Evolutionary conservation across 257 asterid genomes (phyloP).

Genomic region (Nicotiana attenuata): DNA sequence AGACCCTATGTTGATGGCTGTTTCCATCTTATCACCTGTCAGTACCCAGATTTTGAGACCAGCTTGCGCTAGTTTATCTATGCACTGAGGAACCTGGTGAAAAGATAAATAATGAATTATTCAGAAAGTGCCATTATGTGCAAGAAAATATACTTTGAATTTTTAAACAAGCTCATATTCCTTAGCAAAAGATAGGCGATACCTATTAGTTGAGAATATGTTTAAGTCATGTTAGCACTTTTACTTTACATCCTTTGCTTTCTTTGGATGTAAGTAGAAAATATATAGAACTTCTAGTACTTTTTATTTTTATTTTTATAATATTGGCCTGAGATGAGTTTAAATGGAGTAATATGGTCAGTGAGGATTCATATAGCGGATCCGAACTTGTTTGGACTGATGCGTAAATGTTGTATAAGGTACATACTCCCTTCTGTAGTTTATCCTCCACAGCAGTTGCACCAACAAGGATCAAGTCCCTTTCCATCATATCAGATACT

Average conservation of each 20-base stretch:
- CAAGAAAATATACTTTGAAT: background rate
- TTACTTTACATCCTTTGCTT: too few relatives aligned
- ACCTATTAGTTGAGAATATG: too few relatives aligned
- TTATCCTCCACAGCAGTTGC: slow-evolving; percentile 99
- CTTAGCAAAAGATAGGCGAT: too few relatives aligned
- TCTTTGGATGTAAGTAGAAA: too few relatives aligned
- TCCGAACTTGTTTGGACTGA: too few relatives aligned
- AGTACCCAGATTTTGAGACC: slow-evolving; percentile 97
- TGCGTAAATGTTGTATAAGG: too few relatives aligned
- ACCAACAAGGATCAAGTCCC: slow-evolving; percentile 84
- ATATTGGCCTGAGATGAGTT: too few relatives aligned
- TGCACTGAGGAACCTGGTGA: slow-evolving; percentile 93
- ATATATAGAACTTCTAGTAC: too few relatives aligned
- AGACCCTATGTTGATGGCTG: slow-evolving; percentile 98
- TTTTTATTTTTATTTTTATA: too few relatives aligned
- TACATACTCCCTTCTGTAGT: slow-evolving; percentile 90
- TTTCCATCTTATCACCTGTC: slow-evolving; percentile 99
- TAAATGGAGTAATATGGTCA: too few relatives aligned
- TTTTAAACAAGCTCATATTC: background rate
- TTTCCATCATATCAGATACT: slow-evolving; percentile 81
- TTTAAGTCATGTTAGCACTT: too few relatives aligned
- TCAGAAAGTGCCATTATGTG: background rate
- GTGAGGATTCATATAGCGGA: too few relatives aligned
- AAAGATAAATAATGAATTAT: slow-evolving; percentile 9
- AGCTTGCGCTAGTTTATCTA: slow-evolving; percentile 97